Percentiles rank a stretch among this genome's conserved stretches.
phyloP scores from a whole-genome alignment of 345 rosid genomes.

The Linum usitatissimum region DNA sequence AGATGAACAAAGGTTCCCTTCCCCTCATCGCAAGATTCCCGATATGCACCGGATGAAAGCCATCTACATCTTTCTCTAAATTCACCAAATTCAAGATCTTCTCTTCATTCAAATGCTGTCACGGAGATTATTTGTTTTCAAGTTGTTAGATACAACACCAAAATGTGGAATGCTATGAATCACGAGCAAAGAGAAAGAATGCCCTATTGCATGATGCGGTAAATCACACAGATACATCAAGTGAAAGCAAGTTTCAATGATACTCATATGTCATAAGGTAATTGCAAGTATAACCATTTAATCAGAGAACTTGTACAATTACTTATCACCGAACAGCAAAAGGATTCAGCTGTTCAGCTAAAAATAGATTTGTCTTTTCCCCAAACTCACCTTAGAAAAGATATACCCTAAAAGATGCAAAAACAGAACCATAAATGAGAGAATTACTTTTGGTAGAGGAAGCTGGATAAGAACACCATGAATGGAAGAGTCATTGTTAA shows the following conservation, averaged over 20 bases:
- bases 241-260: too few species aligned
- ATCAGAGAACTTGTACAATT: too few species aligned
- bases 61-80: constrained; percentile 84
- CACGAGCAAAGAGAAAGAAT: not conserved
- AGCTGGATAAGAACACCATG: constrained; percentile 93
- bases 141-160: too few species aligned
- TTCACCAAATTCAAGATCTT: constrained; percentile 54
- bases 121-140: too few species aligned
- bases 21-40: constrained; percentile 95
- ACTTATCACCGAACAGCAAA: too few species aligned
- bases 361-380: too few species aligned
- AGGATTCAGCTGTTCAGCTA: too few species aligned
- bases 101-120: constrained; percentile 78
- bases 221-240: not conserved
- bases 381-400: not conserved
- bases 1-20: constrained; percentile 71
- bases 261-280: too few species aligned
- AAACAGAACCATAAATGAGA: constrained; percentile 13
- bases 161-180: not conserved
- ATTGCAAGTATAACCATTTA: too few species aligned
- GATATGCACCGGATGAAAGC: constrained; percentile 75
- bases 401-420: not conserved
- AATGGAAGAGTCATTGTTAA: constrained; percentile 54
- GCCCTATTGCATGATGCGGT: not conserved
- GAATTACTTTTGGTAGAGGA: constrained; percentile 79